Percentiles rank a stretch among this genome's conserved stretches.
Evolutionary conservation across 2,329 filamentous ascomycete genomes (phyloP).

Genomic region (Paracamarosporium sp.): DNA sequence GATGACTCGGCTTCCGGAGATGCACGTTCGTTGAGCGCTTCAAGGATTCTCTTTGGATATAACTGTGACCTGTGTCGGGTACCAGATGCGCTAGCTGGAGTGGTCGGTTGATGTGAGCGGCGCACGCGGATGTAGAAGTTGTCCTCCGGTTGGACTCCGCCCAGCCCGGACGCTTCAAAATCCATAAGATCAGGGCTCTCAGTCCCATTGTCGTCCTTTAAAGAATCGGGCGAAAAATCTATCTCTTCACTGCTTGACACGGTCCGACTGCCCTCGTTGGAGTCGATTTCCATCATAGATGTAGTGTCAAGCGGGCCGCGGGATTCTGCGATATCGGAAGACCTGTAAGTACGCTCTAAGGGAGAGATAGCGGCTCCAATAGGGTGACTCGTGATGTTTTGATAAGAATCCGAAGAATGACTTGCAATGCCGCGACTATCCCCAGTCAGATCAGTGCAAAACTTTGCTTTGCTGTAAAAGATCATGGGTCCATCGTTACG

Average conservation of each 20-base stretch:
- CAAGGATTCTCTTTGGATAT: constrained; percentile 41
- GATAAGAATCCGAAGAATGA: constrained; percentile 33
- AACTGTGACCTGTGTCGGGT: constrained; percentile 19
- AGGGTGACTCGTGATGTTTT: constrained; percentile 38
- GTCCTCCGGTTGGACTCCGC: constrained; percentile 65
- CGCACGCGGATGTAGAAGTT: constrained; percentile 62
- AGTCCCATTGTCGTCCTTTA: constrained; percentile 30
- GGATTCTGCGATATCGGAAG: constrained; percentile 35
- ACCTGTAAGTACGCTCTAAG: neutral
- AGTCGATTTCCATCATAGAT: constrained; percentile 27
- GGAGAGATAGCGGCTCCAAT: constrained; percentile 28
- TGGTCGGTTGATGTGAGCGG: constrained; percentile 29
- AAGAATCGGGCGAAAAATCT: constrained; percentile 42
- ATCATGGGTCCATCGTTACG: constrained; percentile 77
- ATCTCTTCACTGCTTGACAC: constrained; percentile 39
- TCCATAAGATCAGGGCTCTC: constrained; percentile 40
- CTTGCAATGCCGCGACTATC: constrained; percentile 52
- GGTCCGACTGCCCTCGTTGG: constrained; percentile 38
- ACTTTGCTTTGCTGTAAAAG: constrained; percentile 80
- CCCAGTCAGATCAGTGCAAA: constrained; percentile 80
- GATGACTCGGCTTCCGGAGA: constrained; percentile 13
- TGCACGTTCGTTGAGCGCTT: constrained; percentile 33
- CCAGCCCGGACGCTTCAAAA: constrained; percentile 61
- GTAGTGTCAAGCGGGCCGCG: constrained; percentile 30
- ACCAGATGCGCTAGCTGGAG: neutral